These are phyloP conservation scores for Phytophthora pluvialis DNA, from an alignment of 352 stramenopile species.

Conservation along the genomic window DNA sequence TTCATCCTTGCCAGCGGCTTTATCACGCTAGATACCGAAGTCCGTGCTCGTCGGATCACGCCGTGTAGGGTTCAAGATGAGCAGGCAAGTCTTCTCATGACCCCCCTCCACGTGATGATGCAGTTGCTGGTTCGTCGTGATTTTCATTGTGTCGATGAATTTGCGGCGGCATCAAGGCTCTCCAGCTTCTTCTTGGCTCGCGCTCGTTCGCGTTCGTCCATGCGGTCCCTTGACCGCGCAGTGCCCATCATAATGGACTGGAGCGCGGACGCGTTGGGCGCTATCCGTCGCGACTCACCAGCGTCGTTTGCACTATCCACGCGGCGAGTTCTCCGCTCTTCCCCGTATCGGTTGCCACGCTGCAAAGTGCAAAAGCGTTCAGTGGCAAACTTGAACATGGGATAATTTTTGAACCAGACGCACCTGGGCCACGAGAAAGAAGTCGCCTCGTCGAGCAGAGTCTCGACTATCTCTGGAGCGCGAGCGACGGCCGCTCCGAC, in stretches of 20 bases:
- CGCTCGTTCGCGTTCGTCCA: constrained; percentile 33
- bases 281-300: constrained; percentile 15
- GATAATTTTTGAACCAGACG: constrained; percentile 15
- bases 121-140: constrained; percentile 50
- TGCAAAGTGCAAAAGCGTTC: background rate
- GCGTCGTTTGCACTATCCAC: constrained; percentile 1
- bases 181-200: constrained; percentile 36
- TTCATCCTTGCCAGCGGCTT: constrained; percentile 63
- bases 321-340: constrained; percentile 6
- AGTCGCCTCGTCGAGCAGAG: background rate
- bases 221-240: constrained; percentile 32
- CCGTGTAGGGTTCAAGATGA: constrained; percentile 21
- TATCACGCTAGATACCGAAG: constrained; percentile 56
- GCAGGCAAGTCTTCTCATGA: too few species aligned
- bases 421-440: constrained; percentile 4
- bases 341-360: background rate
- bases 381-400: background rate
- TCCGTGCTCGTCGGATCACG: constrained; percentile 45
- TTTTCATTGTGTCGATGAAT: constrained; percentile 21
- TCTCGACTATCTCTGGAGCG: constrained; percentile 2
- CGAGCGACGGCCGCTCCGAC: background rate
- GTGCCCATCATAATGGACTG: constrained; percentile 33
- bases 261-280: constrained; percentile 29
- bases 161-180: constrained; percentile 4
- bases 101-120: background rate